Evolutionary conservation across 495 filamentous ascomycete genomes (phyloP), one percentile per base, ranked within the genome.

Genomic region (Jackrogersella minutella): DNA sequence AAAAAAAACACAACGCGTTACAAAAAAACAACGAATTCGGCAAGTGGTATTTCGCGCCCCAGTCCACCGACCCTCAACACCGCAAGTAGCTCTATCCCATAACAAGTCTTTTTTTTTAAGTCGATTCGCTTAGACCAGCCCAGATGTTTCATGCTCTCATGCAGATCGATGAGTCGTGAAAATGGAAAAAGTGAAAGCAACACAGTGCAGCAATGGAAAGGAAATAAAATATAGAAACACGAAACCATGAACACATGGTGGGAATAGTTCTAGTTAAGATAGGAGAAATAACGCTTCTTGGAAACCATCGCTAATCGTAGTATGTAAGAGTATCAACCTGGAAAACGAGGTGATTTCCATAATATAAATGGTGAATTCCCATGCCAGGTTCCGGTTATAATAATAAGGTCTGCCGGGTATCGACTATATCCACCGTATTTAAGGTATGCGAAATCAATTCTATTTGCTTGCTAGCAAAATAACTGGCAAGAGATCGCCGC

Each of bases 31-130:
- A 46, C 11, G 26, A 54, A 37, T 54, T 14, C 34, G 16, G 28
- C 7, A 52, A 39, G 58, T 62, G 58, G 65, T 68, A 30, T 58
- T 54, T 58, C 53, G 36, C 46, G 46, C 31, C 51, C 53, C 52
- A 54, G 47, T 22, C 31, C 8, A n/a, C 31, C 47, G 7, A 44
- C 24, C 47, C 46, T 34, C 33, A 68, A 63, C 64, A 68, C 64
- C 56, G 24, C 58, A 47, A 17, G 50, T 37, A 24, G 30, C 30
- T 68, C 47, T 62, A 62, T 55, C 3, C 51, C 34, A 8, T 52
- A 19, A 26, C n/a, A 24, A 58, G 21, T 58, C 17, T 60, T 55
- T 67, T 60, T 55, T 67, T 44, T 47, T 24, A 9, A 64, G 39
- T 56, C 28, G 19, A 46, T 19, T 39, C 26, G 46, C 53, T 46